These are phyloP conservation scores for Diaporthe sp. DNA, from an alignment of 2,329 filamentous ascomycete genomes.

Conservation along the genomic window DNA sequence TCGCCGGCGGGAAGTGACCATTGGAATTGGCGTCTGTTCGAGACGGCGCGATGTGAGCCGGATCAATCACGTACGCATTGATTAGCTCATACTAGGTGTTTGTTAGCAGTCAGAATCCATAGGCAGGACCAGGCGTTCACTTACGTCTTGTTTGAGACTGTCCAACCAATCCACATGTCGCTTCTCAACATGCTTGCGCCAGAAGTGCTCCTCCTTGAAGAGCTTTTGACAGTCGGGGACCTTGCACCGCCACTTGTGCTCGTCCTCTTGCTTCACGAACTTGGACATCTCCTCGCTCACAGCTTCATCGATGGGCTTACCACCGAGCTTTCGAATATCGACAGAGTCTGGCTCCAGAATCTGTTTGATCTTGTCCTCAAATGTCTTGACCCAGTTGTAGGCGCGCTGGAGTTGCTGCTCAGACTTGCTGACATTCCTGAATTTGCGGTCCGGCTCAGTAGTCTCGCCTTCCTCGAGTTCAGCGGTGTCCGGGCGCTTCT, in stretches of 20 bases:
- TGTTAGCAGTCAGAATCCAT: constrained; percentile 20
- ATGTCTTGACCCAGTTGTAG: constrained; percentile 99
- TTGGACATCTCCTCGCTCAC: constrained; percentile 88
- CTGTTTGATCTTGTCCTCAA: constrained; percentile 95
- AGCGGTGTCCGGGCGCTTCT: constrained; percentile 76
- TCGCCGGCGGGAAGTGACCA: constrained; percentile 89
- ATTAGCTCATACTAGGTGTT: constrained; percentile 81
- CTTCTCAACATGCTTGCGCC: constrained; percentile 98
- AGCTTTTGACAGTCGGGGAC: constrained; percentile 96
- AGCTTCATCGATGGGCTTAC: constrained; percentile 87
- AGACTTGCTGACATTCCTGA: constrained; percentile 78
- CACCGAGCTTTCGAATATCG: constrained; percentile 91
- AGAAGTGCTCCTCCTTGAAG: constrained; percentile 97
- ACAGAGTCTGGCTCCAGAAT: constrained; percentile 90
- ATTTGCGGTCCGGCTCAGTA: constrained; percentile 78
- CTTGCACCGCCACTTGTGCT: constrained; percentile 96
- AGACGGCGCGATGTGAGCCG: constrained; percentile 92
- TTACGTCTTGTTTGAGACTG: constrained; percentile 84
- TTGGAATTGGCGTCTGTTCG: constrained; percentile 95
- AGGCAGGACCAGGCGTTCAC: constrained; percentile 45
- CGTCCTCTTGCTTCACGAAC: constrained; percentile 96
- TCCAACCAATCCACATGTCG: constrained; percentile 91
- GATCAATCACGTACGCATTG: constrained; percentile 94
- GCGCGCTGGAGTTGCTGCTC: constrained; percentile 94
- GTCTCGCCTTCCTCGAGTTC: constrained; percentile 75